Base-by-base conservation (phyloP, 2,329 filamentous ascomycete genomes). In the Dichotomopilus funicola region DNA sequence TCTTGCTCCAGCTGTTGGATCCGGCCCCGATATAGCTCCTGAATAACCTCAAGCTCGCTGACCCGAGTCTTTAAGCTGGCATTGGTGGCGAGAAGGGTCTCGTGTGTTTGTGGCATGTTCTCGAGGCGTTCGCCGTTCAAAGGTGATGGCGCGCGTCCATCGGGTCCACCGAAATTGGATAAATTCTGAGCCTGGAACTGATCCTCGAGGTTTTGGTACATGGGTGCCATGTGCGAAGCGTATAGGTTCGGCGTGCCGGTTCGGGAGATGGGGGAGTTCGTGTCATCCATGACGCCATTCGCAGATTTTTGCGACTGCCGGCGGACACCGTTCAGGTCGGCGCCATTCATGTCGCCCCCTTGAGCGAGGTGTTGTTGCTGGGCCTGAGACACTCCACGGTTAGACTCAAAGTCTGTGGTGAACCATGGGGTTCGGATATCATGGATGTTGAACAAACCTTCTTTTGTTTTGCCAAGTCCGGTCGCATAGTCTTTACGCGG, bases 11-110 rank as follows among this genome's bases (percentile, higher is more conserved):
- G 77, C 68, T 89, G 79, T 68, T 84, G 71, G 42, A 96, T 83
- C 9, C 87, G 82, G 40, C 86, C 86, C 50, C 86, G 79, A 70
- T 90, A 91, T 45, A 91, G 76, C 67, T 88, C 87, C 65, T 91
- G 96, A 75, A 99, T 96, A 51, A 99, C 82, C 69, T 99, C 94
- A 31, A 99, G 80, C 71, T 99, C 94, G 64, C 87, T 94, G 37
- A 99, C 92, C 43, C 94, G 86, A 0, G 94, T 99, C 74, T 95
- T 95, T n/a, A 97, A 78, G 50, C 85, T 87, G 5, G 88, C 88
- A 70, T 95, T 96, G 59, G 86, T 82, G 1, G 87, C 86, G 51
- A 90, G 76, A 31, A 95, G 80, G 58, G 88, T 85, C 67, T 96
- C 89, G 69, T 89, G 90, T 3, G 86, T 87, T 67, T 90, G 87